Base-by-base conservation (phyloP, 257 asterid genomes). In the Coffea eugenioides region DNA sequence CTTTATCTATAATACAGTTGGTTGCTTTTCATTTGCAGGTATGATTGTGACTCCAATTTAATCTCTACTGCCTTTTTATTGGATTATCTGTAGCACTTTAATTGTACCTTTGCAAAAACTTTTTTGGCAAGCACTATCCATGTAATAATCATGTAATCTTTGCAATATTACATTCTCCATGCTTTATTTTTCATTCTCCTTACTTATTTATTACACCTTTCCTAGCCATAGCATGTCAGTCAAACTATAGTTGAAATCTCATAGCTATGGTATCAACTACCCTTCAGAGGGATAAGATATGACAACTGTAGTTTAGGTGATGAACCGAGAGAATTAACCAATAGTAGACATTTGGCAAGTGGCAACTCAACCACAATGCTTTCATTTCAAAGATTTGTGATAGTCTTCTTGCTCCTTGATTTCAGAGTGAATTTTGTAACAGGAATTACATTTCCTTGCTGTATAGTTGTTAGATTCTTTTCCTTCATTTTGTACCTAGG, bases 11-110 rank as follows among this genome's bases (percentile, higher is more conserved):
- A 79, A 89, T 95, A 78, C 91, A 89, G 57, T 83, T 95, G 91
- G 97, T 88, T 61, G 97, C 98, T 77, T 95, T 95, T 81, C 98
- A 95, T 88, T 84, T 93, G 88, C 97, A 95, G 98, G 98, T 93
- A 92, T 79, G 59, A 48, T 69, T 75, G 74, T 49, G 61, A 34
- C 54, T 64, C 41, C 59, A 66, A 65, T 71, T 25, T 80, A 67
- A 73, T 43, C 62, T 77, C 15, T 14, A 36, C 27, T 65, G 27
- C 10, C 14, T 8, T 49, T 41, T 57, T 49, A n/a, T 74, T 72
- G 27, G 39, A n/a, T 64, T 34, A 18, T 39, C 2, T 21, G 34
- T 61, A 11, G 46, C 78, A 51, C 7, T 52, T 14, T 45, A 52
- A 27, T 66, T 41, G 36, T 41, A 48, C 5, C 8, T 41, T 74